phyloP scores from a whole-genome alignment of 257 asterid genomes.

The Jaltomata sinuosa region DNA sequence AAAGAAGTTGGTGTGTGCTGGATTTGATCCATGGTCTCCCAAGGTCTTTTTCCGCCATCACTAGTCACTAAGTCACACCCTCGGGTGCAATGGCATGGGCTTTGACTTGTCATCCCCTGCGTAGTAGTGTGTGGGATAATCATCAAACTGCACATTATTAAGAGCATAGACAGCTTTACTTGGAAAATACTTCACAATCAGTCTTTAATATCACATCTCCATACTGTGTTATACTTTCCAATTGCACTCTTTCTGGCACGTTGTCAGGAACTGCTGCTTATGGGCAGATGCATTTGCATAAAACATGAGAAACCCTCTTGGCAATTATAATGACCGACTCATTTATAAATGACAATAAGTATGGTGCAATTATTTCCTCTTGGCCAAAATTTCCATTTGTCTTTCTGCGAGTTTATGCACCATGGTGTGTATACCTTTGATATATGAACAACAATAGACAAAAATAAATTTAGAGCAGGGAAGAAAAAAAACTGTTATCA shows the following conservation, averaged over 20 bases:
- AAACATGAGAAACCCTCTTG: neutral
- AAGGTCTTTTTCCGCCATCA: neutral
- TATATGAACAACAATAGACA: neutral
- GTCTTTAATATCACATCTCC: neutral
- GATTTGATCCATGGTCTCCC: neutral
- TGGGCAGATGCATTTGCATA: neutral
- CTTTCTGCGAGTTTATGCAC: conserved; percentile 78
- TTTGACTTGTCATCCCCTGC: conserved; percentile 48
- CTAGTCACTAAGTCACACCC: neutral
- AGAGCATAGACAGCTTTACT: neutral
- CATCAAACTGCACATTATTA: conserved; percentile 48
- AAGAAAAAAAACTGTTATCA: no score
- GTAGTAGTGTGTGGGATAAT: conserved; percentile 68
- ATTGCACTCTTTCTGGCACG: neutral
- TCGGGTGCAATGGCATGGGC: conserved; percentile 26
- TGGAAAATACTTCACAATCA: neutral
- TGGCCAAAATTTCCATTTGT: conserved; percentile 77
- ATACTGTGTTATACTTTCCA: neutral
- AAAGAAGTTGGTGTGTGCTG: neutral
- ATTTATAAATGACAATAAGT: neutral
- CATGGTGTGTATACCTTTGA: conserved; percentile 76
- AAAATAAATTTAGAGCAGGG: no score
- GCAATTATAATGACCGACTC: neutral
- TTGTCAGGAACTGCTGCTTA: neutral
- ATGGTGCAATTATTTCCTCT: conserved; percentile 3